phyloP scores from a whole-genome alignment of 345 rosid genomes.

The Physaria fendleri region DNA sequence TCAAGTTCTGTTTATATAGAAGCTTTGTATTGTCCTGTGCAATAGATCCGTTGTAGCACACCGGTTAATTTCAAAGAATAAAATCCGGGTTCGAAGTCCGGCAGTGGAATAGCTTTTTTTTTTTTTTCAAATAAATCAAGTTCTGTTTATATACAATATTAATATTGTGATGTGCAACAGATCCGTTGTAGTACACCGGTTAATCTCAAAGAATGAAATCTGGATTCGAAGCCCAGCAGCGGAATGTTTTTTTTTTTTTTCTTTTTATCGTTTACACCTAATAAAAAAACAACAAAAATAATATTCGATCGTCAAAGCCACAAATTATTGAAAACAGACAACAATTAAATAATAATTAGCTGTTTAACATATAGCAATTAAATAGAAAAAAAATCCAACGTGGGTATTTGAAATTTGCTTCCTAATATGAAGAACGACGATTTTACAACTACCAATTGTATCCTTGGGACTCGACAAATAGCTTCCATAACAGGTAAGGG shows the following conservation, averaged over 20 bases:
- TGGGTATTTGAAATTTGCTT: no score
- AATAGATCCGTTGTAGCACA: background rate
- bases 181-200: background rate
- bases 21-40: background rate
- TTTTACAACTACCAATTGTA: conserved; percentile 8
- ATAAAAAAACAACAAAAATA: no score
- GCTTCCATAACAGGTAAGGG: conserved; percentile 17
- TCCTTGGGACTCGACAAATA: background rate
- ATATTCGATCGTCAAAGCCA: no score
- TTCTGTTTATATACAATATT: background rate
- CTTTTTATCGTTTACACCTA: no score
- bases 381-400: background rate
- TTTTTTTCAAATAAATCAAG: background rate
- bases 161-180: background rate
- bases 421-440: no score
- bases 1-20: background rate
- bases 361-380: no score
- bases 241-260: background rate
- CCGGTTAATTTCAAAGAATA: background rate
- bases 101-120: background rate
- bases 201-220: background rate
- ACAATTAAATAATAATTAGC: no score
- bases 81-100: background rate
- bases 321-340: no score
- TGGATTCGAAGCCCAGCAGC: background rate